Evolutionary conservation across 441 rosid genomes (phyloP).

Genomic region (Populus hybrid): DNA sequence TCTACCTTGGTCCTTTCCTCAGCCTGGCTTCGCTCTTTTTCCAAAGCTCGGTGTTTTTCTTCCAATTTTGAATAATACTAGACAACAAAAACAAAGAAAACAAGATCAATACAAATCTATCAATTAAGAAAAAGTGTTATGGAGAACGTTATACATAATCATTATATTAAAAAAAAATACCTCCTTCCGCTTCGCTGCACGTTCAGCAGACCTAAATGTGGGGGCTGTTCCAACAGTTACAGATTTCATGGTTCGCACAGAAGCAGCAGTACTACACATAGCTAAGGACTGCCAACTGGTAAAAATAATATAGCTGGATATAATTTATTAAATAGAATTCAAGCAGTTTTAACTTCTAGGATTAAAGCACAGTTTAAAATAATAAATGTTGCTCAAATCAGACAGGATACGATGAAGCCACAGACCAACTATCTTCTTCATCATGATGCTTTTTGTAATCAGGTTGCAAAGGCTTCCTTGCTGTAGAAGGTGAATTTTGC

Average conservation of each 20-base stretch:
- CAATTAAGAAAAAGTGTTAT: not conserved
- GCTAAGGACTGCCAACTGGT: conserved; percentile 42
- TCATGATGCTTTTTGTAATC: conserved; percentile 58
- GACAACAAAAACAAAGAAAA: conserved; percentile 9
- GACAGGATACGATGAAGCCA: conserved; percentile 90
- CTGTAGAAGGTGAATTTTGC: conserved; percentile 39
- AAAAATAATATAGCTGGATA: not conserved
- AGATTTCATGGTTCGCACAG: conserved; percentile 62
- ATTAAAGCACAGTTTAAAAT: not conserved
- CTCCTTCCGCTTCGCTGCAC: conserved; percentile 90
- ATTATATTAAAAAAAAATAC: conserved; percentile 31
- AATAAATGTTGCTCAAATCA: not conserved
- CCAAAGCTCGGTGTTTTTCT: conserved; percentile 77
- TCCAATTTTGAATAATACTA: conserved; percentile 78
- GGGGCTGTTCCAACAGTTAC: conserved; percentile 86
- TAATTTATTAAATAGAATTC: not conserved
- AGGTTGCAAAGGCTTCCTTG: conserved; percentile 45
- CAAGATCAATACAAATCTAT: conserved; percentile 3
- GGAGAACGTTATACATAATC: not conserved
- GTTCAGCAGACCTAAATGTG: conserved; percentile 62
- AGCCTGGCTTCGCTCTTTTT: conserved; percentile 65
- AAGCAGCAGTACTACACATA: conserved; percentile 51
- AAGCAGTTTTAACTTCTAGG: not conserved
- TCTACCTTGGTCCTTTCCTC: conserved; percentile 78
- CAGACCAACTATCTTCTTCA: conserved; percentile 83